Evolutionary conservation across 345 rosid genomes (phyloP).

Genomic region (Eucalyptus fibrosa): DNA sequence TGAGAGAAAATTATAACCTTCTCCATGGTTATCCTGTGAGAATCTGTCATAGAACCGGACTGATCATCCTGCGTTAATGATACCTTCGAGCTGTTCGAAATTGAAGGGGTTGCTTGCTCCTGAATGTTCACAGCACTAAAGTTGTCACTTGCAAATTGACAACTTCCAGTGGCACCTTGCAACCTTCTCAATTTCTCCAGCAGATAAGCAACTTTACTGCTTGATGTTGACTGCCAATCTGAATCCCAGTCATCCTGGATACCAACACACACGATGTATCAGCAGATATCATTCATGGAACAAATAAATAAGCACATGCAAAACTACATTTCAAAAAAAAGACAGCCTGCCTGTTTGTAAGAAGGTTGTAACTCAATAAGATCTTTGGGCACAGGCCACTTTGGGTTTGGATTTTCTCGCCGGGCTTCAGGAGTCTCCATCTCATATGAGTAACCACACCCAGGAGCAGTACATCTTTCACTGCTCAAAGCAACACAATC

Average conservation of each 20-base stretch:
- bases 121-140: constrained; percentile 5
- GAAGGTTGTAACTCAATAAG: constrained; percentile 97
- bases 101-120: constrained; percentile 1
- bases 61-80: not conserved
- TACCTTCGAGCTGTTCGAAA: not conserved
- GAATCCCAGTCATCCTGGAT: constrained; percentile 94
- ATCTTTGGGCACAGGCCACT: constrained; percentile 96
- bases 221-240: constrained; percentile 94
- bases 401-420: constrained; percentile 92
- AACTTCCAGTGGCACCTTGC: constrained; percentile 30
- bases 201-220: constrained; percentile 88
- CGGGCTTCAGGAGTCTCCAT: constrained; percentile 90
- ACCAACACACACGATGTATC: not conserved
- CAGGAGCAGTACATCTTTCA: constrained; percentile 58
- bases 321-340: not conserved
- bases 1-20: constrained; percentile 92
- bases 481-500: constrained; percentile 73
- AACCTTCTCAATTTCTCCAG: constrained; percentile 55
- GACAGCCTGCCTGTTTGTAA: constrained; percentile 59
- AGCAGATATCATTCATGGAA: not conserved
- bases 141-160: constrained; percentile 5
- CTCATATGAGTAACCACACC: constrained; percentile 69
- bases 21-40: constrained; percentile 21
- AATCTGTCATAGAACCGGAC: constrained; percentile 4
- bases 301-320: not conserved